A percentile compares a stretch with the other conserved stretches of the same genome.
These are phyloP conservation scores for Hymenotorrendiella dingleyae DNA, from an alignment of 2,329 filamentous ascomycete genomes.

Conservation along the genomic window DNA sequence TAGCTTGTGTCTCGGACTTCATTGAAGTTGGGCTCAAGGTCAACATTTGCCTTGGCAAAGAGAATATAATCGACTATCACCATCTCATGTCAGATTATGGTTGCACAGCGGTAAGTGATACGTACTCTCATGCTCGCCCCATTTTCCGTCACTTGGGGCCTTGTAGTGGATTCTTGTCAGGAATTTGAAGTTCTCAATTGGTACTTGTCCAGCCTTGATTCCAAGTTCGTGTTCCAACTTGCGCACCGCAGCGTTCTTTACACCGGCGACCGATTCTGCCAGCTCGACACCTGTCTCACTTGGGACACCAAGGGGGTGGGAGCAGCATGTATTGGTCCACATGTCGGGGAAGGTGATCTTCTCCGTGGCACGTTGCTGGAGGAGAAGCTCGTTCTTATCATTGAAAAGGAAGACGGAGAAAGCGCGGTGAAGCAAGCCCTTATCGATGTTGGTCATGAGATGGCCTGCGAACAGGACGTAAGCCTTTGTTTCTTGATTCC, in stretches of 20 bases:
- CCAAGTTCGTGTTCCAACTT: slow-evolving; percentile 95
- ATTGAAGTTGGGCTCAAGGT: slow-evolving; percentile 75
- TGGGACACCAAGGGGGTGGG: slow-evolving; percentile 86
- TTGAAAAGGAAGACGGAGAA: slow-evolving; percentile 99
- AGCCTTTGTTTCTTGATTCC: neutral
- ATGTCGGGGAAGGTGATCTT: slow-evolving; percentile 99
- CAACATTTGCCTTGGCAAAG: slow-evolving; percentile 92
- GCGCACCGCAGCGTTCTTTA: slow-evolving; percentile 84
- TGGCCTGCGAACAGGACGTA: slow-evolving; percentile 56
- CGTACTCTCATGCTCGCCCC: slow-evolving; percentile 98
- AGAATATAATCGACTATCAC: slow-evolving; percentile 89
- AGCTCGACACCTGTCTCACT: slow-evolving; percentile 84
- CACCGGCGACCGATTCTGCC: slow-evolving; percentile 73
- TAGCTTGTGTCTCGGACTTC: slow-evolving; percentile 84
- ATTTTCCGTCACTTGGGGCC: slow-evolving; percentile 92
- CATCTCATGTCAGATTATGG: slow-evolving; percentile 2
- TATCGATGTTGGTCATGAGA: slow-evolving; percentile 97
- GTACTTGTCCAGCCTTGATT: slow-evolving; percentile 83
- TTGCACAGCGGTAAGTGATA: no score
- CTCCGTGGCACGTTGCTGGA: slow-evolving; percentile 91
- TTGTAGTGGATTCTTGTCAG: slow-evolving; percentile 97
- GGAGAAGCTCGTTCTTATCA: slow-evolving; percentile 81
- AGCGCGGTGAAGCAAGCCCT: slow-evolving; percentile 90
- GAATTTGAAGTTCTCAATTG: slow-evolving; percentile 86
- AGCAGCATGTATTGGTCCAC: slow-evolving; percentile 99